Conservation (phyloP, 1,139 yeast genomes). For the Taphrina deformans region DNA sequence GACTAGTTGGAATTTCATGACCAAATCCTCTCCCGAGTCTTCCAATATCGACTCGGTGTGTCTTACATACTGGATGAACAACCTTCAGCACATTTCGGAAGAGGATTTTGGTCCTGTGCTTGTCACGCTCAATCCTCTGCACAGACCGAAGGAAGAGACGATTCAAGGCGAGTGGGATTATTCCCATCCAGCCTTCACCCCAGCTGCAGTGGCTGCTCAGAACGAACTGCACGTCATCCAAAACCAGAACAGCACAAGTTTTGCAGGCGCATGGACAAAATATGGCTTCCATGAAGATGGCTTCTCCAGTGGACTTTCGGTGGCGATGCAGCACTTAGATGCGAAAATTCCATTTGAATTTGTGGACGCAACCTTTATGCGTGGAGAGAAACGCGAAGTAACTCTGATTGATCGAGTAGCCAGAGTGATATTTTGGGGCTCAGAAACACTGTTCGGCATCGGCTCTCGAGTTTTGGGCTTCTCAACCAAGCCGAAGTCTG, state of each 20-base stretch:
- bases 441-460: background rate
- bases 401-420: constrained; percentile 9
- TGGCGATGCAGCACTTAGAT: constrained; percentile 28
- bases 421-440: constrained; percentile 10
- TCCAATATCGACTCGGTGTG: constrained; percentile 24
- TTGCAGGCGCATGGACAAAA: constrained; percentile 33
- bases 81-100: constrained; percentile 21
- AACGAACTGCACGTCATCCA: constrained; percentile 19
- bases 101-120: constrained; percentile 23
- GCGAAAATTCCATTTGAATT: constrained; percentile 27
- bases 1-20: constrained; percentile 31
- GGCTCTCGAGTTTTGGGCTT: background rate
- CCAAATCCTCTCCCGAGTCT: constrained; percentile 8
- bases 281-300: constrained; percentile 34
- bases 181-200: constrained; percentile 29
- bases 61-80: constrained; percentile 31
- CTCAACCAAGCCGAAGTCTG: background rate
- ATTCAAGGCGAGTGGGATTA: constrained; percentile 25
- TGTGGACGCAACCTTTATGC: constrained; percentile 33
- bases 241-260: constrained; percentile 12
- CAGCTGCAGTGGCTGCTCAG: constrained; percentile 25
- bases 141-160: constrained; percentile 9
- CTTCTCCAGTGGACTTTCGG: constrained; percentile 25
- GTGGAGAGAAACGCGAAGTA: constrained; percentile 26
- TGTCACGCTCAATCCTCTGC: constrained; percentile 25